Evolutionary conservation across 306 rosid genomes (phyloP), one percentile per base, ranked within the genome.

Genomic region (Macrotyloma uniflorum): DNA sequence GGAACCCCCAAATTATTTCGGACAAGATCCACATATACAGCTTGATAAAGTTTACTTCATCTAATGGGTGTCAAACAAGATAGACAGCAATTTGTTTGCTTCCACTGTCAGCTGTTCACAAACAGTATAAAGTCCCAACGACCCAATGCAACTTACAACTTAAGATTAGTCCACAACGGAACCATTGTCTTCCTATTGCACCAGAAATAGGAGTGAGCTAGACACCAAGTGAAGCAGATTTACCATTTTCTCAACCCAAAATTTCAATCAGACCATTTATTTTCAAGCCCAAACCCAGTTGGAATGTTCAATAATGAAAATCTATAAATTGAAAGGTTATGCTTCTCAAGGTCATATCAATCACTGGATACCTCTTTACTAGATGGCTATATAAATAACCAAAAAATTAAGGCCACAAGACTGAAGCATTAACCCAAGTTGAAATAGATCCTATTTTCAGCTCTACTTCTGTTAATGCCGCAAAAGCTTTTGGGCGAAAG

Each of bases 21-120:
- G 80, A 77, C 85, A 80, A 80, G 81, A 76, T 82, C 85, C 81
- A 75, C 26, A 38, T 61, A 77, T 36, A 49, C 67, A 35, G 80
- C 68, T 74, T 64, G 20, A 43, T 57, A 79, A 79, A 47, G 71
- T n/a, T 62, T 64, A 19, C 23, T 69, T 75, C 72, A 23, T 59
- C 46, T 47, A 58, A 55, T 35, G 57, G 54, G 19, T 67, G 55
- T 16, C 47, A 74, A 55, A 49, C 36, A 58, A 23, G 47, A 33
- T 33, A 51, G 24, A 28, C 47, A 18, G 9, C 70, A 45, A 43
- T n/a, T 30, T 57, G 42, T 50, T 67, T 28, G 70, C 43, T 80
- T 72, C 69, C 64, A 22, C 30, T 72, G 19, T 26, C 72, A 36
- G 38, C 67, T 80, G 49, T 47, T 33, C 42, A 49, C 11, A 33